These are phyloP conservation scores for Trichoderma koningiopsis DNA, from an alignment of 2,329 filamentous ascomycete species.

Conservation along the genomic window DNA sequence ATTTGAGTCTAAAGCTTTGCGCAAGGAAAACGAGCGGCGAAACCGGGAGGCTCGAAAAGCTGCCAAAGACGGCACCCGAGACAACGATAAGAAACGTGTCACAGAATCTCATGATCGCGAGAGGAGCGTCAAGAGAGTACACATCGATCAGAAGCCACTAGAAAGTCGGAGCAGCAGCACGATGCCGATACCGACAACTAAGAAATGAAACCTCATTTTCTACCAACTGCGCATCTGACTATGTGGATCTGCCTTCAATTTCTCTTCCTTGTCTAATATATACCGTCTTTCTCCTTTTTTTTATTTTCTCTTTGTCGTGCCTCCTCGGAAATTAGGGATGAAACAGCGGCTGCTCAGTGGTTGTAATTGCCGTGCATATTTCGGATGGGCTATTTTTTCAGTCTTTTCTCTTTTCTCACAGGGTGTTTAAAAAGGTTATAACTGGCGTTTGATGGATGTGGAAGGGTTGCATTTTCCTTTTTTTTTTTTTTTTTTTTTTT, in stretches of 20 bases:
- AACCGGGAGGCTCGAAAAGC: conserved; percentile 56
- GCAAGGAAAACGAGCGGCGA: conserved; percentile 81
- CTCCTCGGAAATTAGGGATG: not conserved
- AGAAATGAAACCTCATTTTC: not conserved
- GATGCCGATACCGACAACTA: not conserved
- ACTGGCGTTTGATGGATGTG: conserved; percentile 23
- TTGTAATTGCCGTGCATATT: conserved; percentile 15
- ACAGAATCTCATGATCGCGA: conserved; percentile 38
- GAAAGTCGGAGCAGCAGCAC: conserved; percentile 3
- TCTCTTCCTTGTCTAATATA: conserved; percentile 4
- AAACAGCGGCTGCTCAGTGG: not conserved
- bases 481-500: not conserved
- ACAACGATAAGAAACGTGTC: conserved; percentile 46
- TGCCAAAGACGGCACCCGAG: conserved; percentile 43
- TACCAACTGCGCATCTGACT: not conserved
- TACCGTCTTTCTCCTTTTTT: not conserved
- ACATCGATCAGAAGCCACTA: conserved; percentile 35
- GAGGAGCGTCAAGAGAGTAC: conserved; percentile 40
- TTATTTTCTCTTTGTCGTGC: too few species aligned
- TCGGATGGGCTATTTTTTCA: not conserved
- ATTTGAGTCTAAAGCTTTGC: conserved; percentile 92
- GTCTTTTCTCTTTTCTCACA: not conserved
- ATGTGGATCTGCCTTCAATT: not conserved
- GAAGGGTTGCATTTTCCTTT: not conserved
- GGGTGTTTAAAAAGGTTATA: conserved; percentile 24